A percentile compares a stretch with the other conserved stretches of the same genome.
Evolutionary conservation across 345 rosid species (phyloP).

Genomic region (Salix udensis): DNA sequence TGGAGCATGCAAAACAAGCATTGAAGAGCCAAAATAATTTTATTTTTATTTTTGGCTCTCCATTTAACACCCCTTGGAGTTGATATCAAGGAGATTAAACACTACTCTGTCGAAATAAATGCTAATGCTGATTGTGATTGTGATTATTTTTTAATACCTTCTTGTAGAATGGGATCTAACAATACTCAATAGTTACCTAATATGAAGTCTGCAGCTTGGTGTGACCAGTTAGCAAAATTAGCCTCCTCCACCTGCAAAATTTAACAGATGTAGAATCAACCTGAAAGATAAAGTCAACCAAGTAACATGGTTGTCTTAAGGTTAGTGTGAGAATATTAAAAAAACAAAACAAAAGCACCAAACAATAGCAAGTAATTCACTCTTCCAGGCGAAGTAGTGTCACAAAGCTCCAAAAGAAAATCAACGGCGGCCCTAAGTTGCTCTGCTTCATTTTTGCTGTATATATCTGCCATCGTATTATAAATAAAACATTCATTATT

Average conservation of each 20-base stretch:
- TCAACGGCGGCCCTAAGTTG: conserved; percentile 69
- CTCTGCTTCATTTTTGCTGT: conserved; percentile 54
- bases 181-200: conserved; percentile 42
- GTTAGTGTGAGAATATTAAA: background rate
- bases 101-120: background rate
- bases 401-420: conserved; percentile 74
- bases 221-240: conserved; percentile 76
- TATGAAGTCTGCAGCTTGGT: conserved; percentile 89
- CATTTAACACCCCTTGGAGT: too few relatives aligned
- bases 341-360: background rate
- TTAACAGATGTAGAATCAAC: background rate
- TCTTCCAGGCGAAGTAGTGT: conserved; percentile 45
- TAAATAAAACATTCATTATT: conserved; percentile 8
- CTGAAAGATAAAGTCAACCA: background rate
- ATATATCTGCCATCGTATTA: conserved; percentile 40
- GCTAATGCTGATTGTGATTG: background rate
- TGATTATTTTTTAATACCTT: too few relatives aligned
- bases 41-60: too few relatives aligned
- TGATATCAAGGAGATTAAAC: background rate
- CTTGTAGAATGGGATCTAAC: background rate
- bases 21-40: too few relatives aligned
- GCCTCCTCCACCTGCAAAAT: conserved; percentile 46
- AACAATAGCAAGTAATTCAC: conserved; percentile 13
- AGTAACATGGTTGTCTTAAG: background rate
- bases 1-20: too few relatives aligned